These are phyloP conservation scores for Tylopilus plumbeoviolaceoides DNA, from an alignment of 768 basidiomycete species.

Conservation along the genomic window DNA sequence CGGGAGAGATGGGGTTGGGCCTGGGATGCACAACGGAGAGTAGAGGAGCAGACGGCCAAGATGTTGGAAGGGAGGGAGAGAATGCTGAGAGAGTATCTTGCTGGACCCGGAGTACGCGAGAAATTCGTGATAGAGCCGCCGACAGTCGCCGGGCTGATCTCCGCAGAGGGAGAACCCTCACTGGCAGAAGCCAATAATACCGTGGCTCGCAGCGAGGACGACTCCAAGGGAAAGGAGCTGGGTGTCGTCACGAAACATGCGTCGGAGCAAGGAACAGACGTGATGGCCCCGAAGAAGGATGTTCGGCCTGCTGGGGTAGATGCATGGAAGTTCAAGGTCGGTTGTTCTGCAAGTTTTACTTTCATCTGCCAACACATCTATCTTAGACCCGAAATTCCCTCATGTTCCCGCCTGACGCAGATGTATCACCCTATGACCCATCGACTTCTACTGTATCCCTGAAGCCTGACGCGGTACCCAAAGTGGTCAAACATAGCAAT, in stretches of 20 bases:
- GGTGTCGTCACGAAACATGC: slow-evolving; percentile 19
- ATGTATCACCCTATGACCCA: slow-evolving; percentile 71
- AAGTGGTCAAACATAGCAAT: slow-evolving; percentile 69
- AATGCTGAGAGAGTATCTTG: slow-evolving; percentile 67
- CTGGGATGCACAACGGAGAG: slow-evolving; percentile 85
- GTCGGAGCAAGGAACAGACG: slow-evolving; percentile 46
- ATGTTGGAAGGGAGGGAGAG: slow-evolving; percentile 67
- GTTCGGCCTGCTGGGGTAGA: slow-evolving; percentile 69
- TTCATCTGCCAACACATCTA: neutral
- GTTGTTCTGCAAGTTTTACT: slow-evolving; percentile 8
- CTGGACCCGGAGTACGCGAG: slow-evolving; percentile 62
- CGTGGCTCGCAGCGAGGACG: slow-evolving; percentile 25
- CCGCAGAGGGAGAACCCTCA: slow-evolving; percentile 22
- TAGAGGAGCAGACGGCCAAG: slow-evolving; percentile 60
- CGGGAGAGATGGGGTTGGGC: slow-evolving; percentile 89
- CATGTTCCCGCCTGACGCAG: slow-evolving; percentile 94
- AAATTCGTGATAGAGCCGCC: slow-evolving; percentile 62
- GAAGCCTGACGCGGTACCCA: slow-evolving; percentile 42
- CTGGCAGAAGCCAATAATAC: neutral
- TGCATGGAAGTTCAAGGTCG: slow-evolving; percentile 79
- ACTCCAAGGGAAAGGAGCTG: slow-evolving; percentile 23
- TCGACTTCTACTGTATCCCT: slow-evolving; percentile 28
- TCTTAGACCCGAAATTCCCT: slow-evolving; percentile 84
- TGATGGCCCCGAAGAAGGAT: slow-evolving; percentile 79
- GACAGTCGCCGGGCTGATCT: slow-evolving; percentile 51